Evolutionary conservation across 345 rosid genomes (phyloP), one percentile per base, ranked within the genome.

Genomic region (Lepidium sativum): DNA sequence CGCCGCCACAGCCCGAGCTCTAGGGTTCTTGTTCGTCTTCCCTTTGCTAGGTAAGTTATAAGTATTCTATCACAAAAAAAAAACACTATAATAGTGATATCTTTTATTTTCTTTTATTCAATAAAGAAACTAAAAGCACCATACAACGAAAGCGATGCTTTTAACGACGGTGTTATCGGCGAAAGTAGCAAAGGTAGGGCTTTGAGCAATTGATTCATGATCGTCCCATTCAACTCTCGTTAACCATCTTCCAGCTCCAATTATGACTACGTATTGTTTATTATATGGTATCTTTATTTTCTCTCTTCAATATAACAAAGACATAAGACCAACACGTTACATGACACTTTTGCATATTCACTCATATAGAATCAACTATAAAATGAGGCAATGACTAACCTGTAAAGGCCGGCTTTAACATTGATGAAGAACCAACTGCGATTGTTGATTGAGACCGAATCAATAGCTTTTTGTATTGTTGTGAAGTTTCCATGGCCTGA

Each of bases 191-290:
- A 89, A 85, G 34, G 98, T 89, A 42, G 94, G 82, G 76, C 86
- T 80, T 44, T n/a, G n/a, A 41, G 29, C 54, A 14, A 72, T 15
- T 1, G 83, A 64, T 1, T 60, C 20, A 47, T 85, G 85, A 40
- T 84, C 94, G 68, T 70, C 85, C 95, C 89, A 89, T 17, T 85
- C 84, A 51, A 92, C 77, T 17, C 27, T 44, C 16, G 94, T 92
- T 3, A 10, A 60, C 55, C 68, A 84, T 68, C 70, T 84, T 1
- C 79, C 86, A 25, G 68, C 77, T 68, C 96, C 98, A 40, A 75
- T 75, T 0, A 92, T 72, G 25, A 84, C 50, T 17, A 87, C 78
- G 78, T 35, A 80, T 8, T 91, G 94, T 64, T 87, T 92, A 2
- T 89, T 82, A 10, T 8, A 21, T 1, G 94, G 87, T 42, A 92